Evolutionary conservation across 140 eudicot genomes (phyloP), one percentile per base, ranked within the genome.

Genomic region (Cichorium intybus): DNA sequence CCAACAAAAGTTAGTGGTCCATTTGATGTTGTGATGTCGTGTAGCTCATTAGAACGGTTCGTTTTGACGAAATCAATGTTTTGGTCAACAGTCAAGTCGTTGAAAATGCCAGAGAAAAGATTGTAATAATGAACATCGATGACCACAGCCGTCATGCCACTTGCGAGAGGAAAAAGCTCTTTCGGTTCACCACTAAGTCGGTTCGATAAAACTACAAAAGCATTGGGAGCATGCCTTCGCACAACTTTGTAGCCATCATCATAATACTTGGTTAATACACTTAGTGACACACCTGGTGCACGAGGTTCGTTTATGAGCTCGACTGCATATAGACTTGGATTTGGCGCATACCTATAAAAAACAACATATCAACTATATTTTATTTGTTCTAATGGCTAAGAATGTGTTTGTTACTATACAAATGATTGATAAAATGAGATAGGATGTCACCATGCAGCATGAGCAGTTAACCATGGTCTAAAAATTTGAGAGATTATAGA

Each of bases 51-150:
- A 5, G 89, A 43, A 4, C 89, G 78, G 9, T 76, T 61, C 1
- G 68, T 77, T 68, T 66, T 56, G 8, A 87, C n/a, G 72, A 56
- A 84, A 56, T 87, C 87, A 34, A 84, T 79, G 56, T 84, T 82
- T 74, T 87, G 83, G 21, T 87, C 81, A n/a, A 47, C 77, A 6
- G 57, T 84, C 85, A 79, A 33, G 55, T 34, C 35, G 17, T 61
- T 9, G 43, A 87, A 81, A 33, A 33, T 9, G 22, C 31, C 53
- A 0, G 51, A 9, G 61, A 29, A 87, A 9, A 74, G 81, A 26
- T 87, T 81, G 75, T 87, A 84, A 76, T 84, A 77, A 71, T 87
- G 95, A 58, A 84, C 88, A 46, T 87, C 95, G 24, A 84, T 79
- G 17, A 79, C 95, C 0, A 60, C 58, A 7, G 24, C 29, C 16